A percentile compares a stretch with the other conserved stretches of the same genome.
These are phyloP conservation scores for Kwoniella shivajii DNA, from an alignment of 1,284 basidiomycete species.

Conservation along the genomic window DNA sequence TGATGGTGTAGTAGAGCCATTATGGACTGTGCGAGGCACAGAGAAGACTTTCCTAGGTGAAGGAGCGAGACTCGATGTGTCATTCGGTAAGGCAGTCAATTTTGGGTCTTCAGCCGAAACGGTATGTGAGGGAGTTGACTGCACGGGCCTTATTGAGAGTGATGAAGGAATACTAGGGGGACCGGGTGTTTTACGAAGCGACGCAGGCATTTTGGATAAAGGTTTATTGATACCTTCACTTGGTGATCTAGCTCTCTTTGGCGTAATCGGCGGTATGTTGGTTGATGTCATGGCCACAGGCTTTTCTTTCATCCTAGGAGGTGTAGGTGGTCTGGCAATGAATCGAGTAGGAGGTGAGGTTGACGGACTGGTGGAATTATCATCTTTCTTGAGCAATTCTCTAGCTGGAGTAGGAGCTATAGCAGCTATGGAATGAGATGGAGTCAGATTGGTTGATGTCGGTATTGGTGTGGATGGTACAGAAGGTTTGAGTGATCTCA, in stretches of 20 bases:
- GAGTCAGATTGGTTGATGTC: neutral
- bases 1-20: slow-evolving; percentile 1
- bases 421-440: neutral
- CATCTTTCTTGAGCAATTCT: slow-evolving; percentile 12
- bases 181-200: slow-evolving; percentile 11
- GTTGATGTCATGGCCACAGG: neutral
- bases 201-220: slow-evolving; percentile 11
- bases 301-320: slow-evolving; percentile 12
- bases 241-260: neutral
- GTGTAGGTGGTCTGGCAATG: slow-evolving; percentile 15
- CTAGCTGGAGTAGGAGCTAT: slow-evolving; percentile 20
- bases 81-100: neutral
- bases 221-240: neutral
- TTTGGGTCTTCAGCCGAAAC: neutral
- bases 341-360: slow-evolving; percentile 2
- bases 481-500: slow-evolving; percentile 2
- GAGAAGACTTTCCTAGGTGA: slow-evolving; percentile 3
- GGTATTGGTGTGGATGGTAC: neutral
- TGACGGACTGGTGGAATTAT: neutral
- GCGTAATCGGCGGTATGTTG: neutral
- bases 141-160: neutral
- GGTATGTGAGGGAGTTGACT: neutral
- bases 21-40: neutral
- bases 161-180: neutral
- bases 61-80: neutral